Evolutionary conservation across 495 filamentous ascomycete genomes (phyloP), one percentile per base, ranked within the genome.

Genomic region (Daldinia decipiens): DNA sequence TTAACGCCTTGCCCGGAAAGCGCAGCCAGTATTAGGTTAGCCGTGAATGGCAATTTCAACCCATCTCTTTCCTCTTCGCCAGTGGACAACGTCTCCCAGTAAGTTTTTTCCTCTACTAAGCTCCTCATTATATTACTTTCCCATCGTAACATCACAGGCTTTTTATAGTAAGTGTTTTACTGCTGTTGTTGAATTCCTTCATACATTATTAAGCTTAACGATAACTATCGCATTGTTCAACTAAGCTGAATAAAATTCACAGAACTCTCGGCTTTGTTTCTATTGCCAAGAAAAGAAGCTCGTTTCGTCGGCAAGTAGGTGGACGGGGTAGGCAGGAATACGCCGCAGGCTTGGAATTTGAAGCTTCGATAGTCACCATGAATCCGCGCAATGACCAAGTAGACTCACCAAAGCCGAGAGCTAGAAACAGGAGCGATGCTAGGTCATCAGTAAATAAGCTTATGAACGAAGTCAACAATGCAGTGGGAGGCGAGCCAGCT

Each of bases 401-500:
- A 6, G 60, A 61, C 15, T 8, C 53, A 32, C 39, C 50, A 19
- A 60, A 34, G 51, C 39, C 26, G 12, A 55, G 34, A 11, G 15
- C 29, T 2, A 52, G 24, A 36, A 17, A 27, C 3, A 63, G 29
- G 1, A 27, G 51, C 15, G 32, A 36, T 45, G 26, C 11, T n/a
- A 32, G 53, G 4, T 24, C 32, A 1, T 59, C 56, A 9, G 56
- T 65, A 8, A 32, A 56, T n/a, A 61, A 27, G 21, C 19, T 61
- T n/a, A 57, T 59, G 24, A 50, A 55, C 1, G 56, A 68, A 1
- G 27, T 65, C 7, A 17, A 65, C 13, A 32, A 17, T 12, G 21
- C 9, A 5, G 34, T 72, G 4, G 60, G 70, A 64, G 53, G 47
- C 17, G 21, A 15, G 2, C 64, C 65, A 15, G 11, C 47, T 13